Conservation (phyloP, 208 protist species). For the Leptomonas seymouri region DNA sequence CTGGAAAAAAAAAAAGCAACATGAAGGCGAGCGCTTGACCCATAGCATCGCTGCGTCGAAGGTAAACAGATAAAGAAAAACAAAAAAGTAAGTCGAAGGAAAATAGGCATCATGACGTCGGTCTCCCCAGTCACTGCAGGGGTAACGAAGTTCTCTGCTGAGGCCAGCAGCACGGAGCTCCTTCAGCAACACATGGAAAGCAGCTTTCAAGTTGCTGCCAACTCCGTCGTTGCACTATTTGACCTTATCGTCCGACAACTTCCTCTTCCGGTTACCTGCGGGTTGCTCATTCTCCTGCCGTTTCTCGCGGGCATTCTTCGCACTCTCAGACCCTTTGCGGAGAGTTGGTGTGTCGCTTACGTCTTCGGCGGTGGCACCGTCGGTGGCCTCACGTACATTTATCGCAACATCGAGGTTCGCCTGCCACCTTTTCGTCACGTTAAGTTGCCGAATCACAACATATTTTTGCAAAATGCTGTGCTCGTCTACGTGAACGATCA, state of each 20-base stretch:
- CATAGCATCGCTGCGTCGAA: too few relatives aligned
- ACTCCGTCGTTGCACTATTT: background rate
- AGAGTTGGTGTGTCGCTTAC: background rate
- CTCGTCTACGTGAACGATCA: constrained; percentile 21
- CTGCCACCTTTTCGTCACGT: constrained; percentile 3
- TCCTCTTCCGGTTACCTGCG: constrained; percentile 5
- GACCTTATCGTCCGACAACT: background rate
- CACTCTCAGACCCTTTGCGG: constrained; percentile 22
- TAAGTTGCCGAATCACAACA: constrained; percentile 9
- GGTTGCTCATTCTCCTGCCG: constrained; percentile 23
- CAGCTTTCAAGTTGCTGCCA: background rate
- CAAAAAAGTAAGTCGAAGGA: background rate
- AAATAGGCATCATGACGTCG: too few relatives aligned
- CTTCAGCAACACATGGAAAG: background rate
- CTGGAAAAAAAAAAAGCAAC: background rate
- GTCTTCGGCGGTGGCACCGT: background rate
- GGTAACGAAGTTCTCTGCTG: too few relatives aligned
- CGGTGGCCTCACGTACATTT: background rate
- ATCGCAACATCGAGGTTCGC: constrained; percentile 25
- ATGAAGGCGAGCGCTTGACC: background rate
- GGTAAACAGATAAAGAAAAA: constrained; percentile 7
- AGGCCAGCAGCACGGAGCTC: background rate
- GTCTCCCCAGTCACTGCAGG: background rate
- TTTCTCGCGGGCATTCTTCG: constrained; percentile 29
- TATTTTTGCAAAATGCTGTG: constrained; percentile 26